These are phyloP conservation scores for Fraxinus platypoda DNA, from an alignment of 305 asterid genomes.

Conservation along the genomic window DNA sequence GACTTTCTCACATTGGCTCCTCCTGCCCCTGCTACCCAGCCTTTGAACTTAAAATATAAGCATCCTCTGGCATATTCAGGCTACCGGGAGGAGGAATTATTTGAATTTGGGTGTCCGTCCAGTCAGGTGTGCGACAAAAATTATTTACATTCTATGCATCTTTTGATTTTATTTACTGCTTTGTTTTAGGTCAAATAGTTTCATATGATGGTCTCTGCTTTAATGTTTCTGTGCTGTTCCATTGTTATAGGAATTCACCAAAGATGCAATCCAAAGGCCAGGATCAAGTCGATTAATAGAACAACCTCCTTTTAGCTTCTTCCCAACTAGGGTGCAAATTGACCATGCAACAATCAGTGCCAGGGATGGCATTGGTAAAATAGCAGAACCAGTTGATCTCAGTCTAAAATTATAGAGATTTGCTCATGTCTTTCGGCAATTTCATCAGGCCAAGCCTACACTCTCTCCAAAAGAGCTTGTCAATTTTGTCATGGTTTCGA, in stretches of 20 bases:
- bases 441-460: background rate
- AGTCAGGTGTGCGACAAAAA: constrained; percentile 38
- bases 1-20: constrained; percentile 80
- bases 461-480: background rate
- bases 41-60: constrained; percentile 22
- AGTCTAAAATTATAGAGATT: constrained; percentile 59
- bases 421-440: constrained; percentile 8
- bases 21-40: constrained; percentile 41
- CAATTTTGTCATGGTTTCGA: background rate
- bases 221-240: background rate
- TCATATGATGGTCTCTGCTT: background rate
- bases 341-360: constrained; percentile 25
- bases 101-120: constrained; percentile 25
- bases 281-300: constrained; percentile 14
- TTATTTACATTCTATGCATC: background rate
- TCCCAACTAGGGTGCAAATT: constrained; percentile 44
- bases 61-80: constrained; percentile 22
- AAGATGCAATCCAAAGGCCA: constrained; percentile 23
- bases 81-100: constrained; percentile 19
- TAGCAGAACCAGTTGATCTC: constrained; percentile 62
- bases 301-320: constrained; percentile 52
- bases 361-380: constrained; percentile 36
- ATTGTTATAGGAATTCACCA: constrained; percentile 38
- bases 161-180: background rate
- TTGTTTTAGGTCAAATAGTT: background rate